phyloP scores from a whole-genome alignment of 2,329 filamentous ascomycete genomes.

The Ophiostoma tasmaniense region DNA sequence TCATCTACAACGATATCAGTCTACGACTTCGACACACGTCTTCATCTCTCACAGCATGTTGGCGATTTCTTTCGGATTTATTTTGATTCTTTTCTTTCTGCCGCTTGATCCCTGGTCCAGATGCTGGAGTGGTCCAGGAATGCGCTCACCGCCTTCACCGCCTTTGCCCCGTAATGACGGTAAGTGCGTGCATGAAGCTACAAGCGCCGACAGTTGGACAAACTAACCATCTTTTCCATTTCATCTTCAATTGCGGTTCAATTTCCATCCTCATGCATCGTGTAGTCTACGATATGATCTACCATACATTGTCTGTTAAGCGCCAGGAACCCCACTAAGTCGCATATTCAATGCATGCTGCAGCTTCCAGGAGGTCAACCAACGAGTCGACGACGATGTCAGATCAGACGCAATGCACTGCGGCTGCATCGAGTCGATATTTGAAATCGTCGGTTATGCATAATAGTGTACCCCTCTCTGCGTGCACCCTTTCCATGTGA shows the following conservation, averaged over 20 bases:
- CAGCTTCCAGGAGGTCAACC: background rate
- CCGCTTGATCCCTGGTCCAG: background rate
- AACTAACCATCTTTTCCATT: background rate
- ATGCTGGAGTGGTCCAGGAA: background rate
- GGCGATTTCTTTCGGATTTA: background rate
- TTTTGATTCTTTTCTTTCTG: background rate
- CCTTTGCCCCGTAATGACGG: slow-evolving; percentile 14
- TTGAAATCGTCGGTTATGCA: background rate
- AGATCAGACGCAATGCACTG: background rate
- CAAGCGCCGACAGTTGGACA: slow-evolving; percentile 14
- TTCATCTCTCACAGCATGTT: background rate
- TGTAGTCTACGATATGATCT: background rate
- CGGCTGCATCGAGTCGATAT: background rate
- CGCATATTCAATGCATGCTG: background rate
- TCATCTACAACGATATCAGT: background rate
- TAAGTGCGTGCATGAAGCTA: slow-evolving; percentile 10
- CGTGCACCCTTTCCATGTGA: background rate
- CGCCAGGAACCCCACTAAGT: background rate
- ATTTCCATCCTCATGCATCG: background rate
- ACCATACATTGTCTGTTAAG: background rate
- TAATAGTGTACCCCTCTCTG: background rate
- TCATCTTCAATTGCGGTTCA: background rate
- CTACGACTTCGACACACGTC: too few species aligned
- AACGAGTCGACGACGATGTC: background rate
- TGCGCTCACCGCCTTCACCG: slow-evolving; percentile 16